phyloP scores from a whole-genome alignment of 176 grass and related monocot genomes.

The Lolium perenne region DNA sequence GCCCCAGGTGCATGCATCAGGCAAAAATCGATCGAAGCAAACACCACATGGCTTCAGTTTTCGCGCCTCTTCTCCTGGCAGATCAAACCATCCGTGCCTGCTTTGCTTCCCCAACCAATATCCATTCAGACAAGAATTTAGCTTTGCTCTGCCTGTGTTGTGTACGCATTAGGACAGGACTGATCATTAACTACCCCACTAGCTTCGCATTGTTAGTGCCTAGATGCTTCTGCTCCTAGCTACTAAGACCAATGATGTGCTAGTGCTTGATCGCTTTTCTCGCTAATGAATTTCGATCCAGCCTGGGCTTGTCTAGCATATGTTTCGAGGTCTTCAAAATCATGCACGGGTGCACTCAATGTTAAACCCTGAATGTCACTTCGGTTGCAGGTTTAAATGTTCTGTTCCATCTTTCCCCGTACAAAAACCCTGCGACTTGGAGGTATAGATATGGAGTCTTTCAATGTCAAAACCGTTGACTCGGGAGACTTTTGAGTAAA shows the following conservation, averaged over 20 bases:
- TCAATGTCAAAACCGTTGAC: too few relatives aligned
- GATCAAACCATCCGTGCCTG: background rate
- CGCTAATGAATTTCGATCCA: constrained; percentile 33
- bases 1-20: constrained; percentile 45
- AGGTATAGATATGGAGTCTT: too few relatives aligned
- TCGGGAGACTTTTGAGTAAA: too few relatives aligned
- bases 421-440: background rate
- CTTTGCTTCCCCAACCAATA: constrained; percentile 20
- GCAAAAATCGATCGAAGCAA: background rate
- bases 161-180: constrained; percentile 45
- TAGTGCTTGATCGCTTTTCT: background rate
- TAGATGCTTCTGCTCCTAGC: constrained; percentile 44
- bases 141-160: constrained; percentile 39
- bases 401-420: constrained; percentile 11
- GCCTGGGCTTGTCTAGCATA: constrained; percentile 47
- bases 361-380: background rate
- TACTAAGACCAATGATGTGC: constrained; percentile 29
- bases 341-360: background rate
- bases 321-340: background rate
- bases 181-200: constrained; percentile 39
- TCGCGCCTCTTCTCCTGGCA: constrained; percentile 9
- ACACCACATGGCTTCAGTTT: constrained; percentile 8
- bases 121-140: constrained; percentile 42
- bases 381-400: background rate
- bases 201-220: background rate